Evolutionary conservation across 2,329 filamentous ascomycete species (phyloP), one percentile per base, ranked within the genome.

Genomic region (Pestalotiopsis sp.): DNA sequence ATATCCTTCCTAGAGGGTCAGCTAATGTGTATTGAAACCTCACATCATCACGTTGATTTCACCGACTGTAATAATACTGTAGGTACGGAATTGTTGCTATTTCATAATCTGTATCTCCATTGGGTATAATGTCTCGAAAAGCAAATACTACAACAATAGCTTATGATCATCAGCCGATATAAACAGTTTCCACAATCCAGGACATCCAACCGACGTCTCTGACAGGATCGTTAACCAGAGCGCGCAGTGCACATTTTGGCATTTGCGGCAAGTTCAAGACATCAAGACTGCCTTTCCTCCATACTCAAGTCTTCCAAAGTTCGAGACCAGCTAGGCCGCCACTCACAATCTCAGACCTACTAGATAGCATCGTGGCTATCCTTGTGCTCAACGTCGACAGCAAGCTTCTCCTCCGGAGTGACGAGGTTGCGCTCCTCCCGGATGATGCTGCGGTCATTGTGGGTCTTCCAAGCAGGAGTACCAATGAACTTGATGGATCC

Each of bases 381-480:
- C 68, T 75, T 72, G 61, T 76, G 72, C 49, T 75, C 74, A 56
- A 25, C 59, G n/a, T 36, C 27, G 64, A 75, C 63, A 12, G 68
- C 75, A 41, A 78, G 68, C 76, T 81, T 80, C 71, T 81, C 78
- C 58, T 79, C 77, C 3, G 76, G 73, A 59, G 76, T 76, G n/a
- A 78, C 62, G 68, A 79, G 70, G 70, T 78, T 78, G 49, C 76
- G 78, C 75, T 83, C 81, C 45, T 76, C 69, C 41, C 71, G 72
- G 6, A 78, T 74, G 14, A 78, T 72, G 61, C 76, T 71, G 68
- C 79, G 80, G 45, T 75, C 73, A 67, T 84, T 82, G 69, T 71
- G 75, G 1, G 82, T 84, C 77, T 79, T 81, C 81, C 82, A 84
- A 45, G 82, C 82, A 4, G 81, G 82, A 3, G 74, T 80, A 59